Evolutionary conservation across 2,329 filamentous ascomycete species (phyloP), one percentile per base, ranked within the genome.

Genomic region (Harringtonia aguacate): DNA sequence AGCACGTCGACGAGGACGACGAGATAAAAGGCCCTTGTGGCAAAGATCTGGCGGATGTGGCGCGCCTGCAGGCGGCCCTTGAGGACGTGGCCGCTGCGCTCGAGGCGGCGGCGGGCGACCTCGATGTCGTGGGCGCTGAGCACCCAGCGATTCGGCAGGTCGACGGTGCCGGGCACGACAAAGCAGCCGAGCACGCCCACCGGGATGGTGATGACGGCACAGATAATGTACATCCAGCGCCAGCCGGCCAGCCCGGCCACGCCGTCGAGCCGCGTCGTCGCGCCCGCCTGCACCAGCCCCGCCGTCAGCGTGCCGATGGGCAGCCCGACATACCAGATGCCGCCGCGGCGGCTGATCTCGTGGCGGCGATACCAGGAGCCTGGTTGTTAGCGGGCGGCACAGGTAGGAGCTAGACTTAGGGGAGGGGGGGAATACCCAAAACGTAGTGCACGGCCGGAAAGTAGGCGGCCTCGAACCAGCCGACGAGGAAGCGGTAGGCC

Each of bases 311-410:
- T 42, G 29, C 47, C 47, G 73, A 72, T 72, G 3, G 78, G 61
- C 1, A 75, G 75, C 10, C 73, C 75, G 1, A 72, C 66, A 0
- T 73, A 77, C 53, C 81, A 81, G 43, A 82, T 72, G 34, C 73
- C 76, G 4, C 68, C 75, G 2, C 79, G 67, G 53, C 80, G 81
- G 1, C 74, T 75, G 0, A 82, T 65, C 48, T 81, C 77, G 17
- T 65, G 61, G 22, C 67, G 65, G 0, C 69, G 79, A 49, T 80
- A 81, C 77, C 78, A 81, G 0, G 72, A 61, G 4, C 65, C 67
- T 36, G n/a, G n/a, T n/a, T n/a, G n/a, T n/a, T n/a, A n/a, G n/a
- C n/a, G n/a, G n/a, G n/a, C n/a, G n/a, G n/a, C n/a, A n/a, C n/a
- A n/a, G n/a, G n/a, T n/a, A n/a, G n/a, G n/a, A n/a, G n/a, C n/a